Evolutionary conservation across 1,284 basidiomycete species (phyloP).

Genomic region (Ganoderma sinense): DNA sequence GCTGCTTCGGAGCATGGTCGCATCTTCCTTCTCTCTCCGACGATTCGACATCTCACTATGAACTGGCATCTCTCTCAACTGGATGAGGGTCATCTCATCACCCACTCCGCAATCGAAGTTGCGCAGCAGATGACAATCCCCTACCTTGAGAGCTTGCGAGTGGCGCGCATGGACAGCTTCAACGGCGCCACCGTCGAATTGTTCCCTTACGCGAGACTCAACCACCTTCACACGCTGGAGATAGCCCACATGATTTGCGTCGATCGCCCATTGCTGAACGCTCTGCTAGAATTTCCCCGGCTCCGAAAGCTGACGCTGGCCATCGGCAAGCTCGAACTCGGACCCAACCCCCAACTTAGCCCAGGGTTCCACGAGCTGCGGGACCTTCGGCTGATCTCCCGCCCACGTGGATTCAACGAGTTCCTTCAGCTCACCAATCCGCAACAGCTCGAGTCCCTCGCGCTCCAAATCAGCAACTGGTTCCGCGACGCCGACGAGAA

Average conservation of each 20-base stretch:
- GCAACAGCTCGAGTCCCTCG: background rate
- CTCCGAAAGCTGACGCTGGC: conserved; percentile 8
- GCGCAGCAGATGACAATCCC: conserved; percentile 12
- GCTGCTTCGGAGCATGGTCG: background rate
- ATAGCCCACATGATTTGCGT: conserved; percentile 3
- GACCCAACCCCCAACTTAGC: background rate
- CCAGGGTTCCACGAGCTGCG: conserved; percentile 3
- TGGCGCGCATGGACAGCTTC: conserved; percentile 5
- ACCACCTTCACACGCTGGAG: conserved; percentile 1
- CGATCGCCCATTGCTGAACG: background rate
- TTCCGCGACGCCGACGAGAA: background rate
- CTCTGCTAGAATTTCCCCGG: background rate
- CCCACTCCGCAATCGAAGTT: conserved; percentile 2
- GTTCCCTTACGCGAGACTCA: background rate
- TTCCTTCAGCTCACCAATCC: conserved; percentile 6
- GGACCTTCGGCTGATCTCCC: conserved; percentile 3
- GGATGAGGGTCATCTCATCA: background rate
- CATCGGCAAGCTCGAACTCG: background rate
- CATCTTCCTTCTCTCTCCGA: conserved; percentile 11
- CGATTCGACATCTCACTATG: conserved; percentile 9
- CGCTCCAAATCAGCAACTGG: conserved; percentile 2
- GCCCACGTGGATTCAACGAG: background rate
- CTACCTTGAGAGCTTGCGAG: conserved; percentile 11
- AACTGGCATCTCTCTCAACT: background rate
- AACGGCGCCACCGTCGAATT: background rate